Evolutionary conservation across 441 rosid genomes (phyloP), one percentile per base, ranked within the genome.

Genomic region (Populus hybrid): DNA sequence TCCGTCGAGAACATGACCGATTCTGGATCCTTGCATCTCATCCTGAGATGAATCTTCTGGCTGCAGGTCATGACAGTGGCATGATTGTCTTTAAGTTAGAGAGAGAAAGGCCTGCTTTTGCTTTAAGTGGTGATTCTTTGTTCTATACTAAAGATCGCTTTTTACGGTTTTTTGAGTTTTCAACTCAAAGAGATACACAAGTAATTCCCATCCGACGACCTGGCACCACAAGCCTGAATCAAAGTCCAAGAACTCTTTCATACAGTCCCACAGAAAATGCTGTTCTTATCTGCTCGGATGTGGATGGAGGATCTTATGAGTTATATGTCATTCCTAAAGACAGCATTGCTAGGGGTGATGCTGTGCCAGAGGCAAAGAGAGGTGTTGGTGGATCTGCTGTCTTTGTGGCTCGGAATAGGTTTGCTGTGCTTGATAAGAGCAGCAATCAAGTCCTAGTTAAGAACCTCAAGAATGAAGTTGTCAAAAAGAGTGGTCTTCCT

Each of bases 41-140:
- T 73, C 98, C 98, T 6, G 95, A 91, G 81, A 91, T 89, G 89
- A 94, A 94, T 83, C 87, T 94, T 70, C 82, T 94, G 82, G 98
- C 98, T 68, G 97, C 98, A 4, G 97, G 98, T 26, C 98, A 94
- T 84, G 98, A 94, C 80, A 89, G 89, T 81, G 98, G 98, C 20
- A 89, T 94, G 98, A 87, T 93, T 61, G 98, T 94, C 26, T 94
- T 94, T 75, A 94, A 94, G 78, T 85, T 94, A 77, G 97, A 91
- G 88, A 91, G 97, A 84, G 97, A 94, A 79, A 83, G 97, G 11
- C 96, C 98, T 78, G 98, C 98, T 11, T 92, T 92, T 89, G 87
- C 94, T 8, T 84, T 92, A 57, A 92, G 95, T 80, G 93, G 90
- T 12, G 90, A 92, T 75, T 86, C 90, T 46, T 70, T 94, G 70